phyloP scores from a whole-genome alignment of 257 asterid genomes.

The Solanum bulbocastanum region DNA sequence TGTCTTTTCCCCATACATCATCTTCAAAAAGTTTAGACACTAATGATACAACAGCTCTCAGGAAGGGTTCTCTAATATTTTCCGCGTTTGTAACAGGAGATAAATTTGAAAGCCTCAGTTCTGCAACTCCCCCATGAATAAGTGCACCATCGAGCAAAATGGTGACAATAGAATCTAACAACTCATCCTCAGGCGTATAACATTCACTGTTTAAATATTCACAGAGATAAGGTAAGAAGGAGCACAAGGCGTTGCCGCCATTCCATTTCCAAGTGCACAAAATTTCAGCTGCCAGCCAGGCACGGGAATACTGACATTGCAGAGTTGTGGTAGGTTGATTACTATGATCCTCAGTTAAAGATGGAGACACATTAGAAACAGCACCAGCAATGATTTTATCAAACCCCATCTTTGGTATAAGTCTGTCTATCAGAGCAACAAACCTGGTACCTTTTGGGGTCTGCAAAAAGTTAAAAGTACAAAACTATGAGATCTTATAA shows the following conservation, averaged over 20 bases:
- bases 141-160: conserved; percentile 91
- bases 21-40: conserved; percentile 45
- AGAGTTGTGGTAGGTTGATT: conserved; percentile 19
- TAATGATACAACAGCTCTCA: conserved; percentile 63
- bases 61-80: conserved; percentile 61
- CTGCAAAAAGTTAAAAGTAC: conserved; percentile 29
- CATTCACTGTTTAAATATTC: conserved; percentile 38
- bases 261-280: conserved; percentile 95
- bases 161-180: conserved; percentile 53
- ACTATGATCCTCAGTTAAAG: conserved; percentile 27
- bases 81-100: conserved; percentile 60
- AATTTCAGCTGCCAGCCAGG: conserved; percentile 98
- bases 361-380: conserved; percentile 23
- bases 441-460: conserved; percentile 41
- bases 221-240: conserved; percentile 59
- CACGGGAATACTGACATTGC: conserved; percentile 48
- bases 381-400: conserved; percentile 55
- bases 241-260: conserved; percentile 60
- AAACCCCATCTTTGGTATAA: conserved; percentile 62
- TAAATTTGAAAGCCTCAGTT: conserved; percentile 28
- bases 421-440: conserved; percentile 54
- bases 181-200: conserved; percentile 9
- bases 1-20: conserved; percentile 57
- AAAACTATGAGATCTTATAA: conserved; percentile 6
- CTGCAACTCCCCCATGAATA: conserved; percentile 51